phyloP scores from a whole-genome alignment of 805 yeast genomes.

The Candida corydali region DNA sequence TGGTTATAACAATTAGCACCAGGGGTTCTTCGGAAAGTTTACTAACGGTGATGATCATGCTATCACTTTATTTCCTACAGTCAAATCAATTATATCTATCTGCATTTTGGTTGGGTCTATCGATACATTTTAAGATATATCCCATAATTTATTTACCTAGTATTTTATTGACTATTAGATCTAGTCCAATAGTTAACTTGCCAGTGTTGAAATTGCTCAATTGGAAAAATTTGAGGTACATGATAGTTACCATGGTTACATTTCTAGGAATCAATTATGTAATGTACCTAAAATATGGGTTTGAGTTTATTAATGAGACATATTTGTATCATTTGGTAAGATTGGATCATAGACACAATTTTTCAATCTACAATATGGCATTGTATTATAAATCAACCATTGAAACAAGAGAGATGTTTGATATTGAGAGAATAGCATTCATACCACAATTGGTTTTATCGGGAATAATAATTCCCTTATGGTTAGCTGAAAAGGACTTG shows the following conservation, averaged over 20 bases:
- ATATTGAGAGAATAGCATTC: conserved; percentile 63
- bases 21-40: conserved; percentile 93
- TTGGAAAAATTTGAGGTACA: conserved; percentile 20
- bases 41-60: conserved; percentile 70
- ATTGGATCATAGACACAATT: conserved; percentile 92
- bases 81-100: conserved; percentile 24
- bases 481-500: conserved; percentile 28
- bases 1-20: conserved; percentile 90
- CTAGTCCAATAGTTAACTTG: conserved; percentile 16
- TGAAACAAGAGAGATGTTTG: conserved; percentile 8
- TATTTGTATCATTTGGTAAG: conserved; percentile 80
- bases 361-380: conserved; percentile 77
- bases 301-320: conserved; percentile 70
- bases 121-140: conserved; percentile 87
- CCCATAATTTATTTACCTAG: conserved; percentile 88
- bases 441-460: conserved; percentile 73
- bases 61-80: conserved; percentile 47
- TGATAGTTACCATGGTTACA: conserved; percentile 36
- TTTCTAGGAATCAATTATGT: conserved; percentile 44
- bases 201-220: conserved; percentile 41
- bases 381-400: conserved; percentile 57
- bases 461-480: conserved; percentile 54
- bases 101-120: conserved; percentile 58
- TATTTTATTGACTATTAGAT: conserved; percentile 36
- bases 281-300: conserved; percentile 72